These are phyloP conservation scores for Phytopythium montanum DNA, from an alignment of 352 stramenopile genomes.

Conservation along the genomic window DNA sequence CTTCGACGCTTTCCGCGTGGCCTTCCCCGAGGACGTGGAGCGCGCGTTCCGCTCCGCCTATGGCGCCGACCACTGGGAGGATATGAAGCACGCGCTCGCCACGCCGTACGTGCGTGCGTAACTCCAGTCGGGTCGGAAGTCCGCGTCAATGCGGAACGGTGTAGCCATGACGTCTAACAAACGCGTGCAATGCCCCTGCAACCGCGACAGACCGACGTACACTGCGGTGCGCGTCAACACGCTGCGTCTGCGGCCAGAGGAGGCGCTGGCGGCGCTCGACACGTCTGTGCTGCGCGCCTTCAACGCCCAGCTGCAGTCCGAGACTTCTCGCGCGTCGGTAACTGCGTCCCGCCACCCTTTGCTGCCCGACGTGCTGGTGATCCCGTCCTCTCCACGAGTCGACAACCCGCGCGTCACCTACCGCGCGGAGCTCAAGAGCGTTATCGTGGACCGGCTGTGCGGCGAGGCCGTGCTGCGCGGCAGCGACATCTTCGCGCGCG, in stretches of 20 bases:
- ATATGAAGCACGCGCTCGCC: conserved; percentile 74
- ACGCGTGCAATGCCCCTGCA: too few relatives aligned
- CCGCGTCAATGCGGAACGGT: too few relatives aligned
- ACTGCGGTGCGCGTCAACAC: conserved; percentile 84
- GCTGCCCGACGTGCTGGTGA: conserved; percentile 62
- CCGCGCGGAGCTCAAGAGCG: conserved; percentile 33
- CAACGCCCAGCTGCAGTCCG: conserved; percentile 42
- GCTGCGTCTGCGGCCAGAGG: conserved; percentile 45
- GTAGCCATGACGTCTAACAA: not conserved
- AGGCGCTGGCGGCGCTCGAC: conserved; percentile 45
- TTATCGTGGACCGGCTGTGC: conserved; percentile 91
- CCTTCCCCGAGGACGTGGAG: conserved; percentile 69
- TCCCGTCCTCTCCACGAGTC: conserved; percentile 45
- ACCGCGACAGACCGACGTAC: conserved; percentile 39
- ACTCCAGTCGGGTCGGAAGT: too few relatives aligned
- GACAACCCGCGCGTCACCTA: conserved; percentile 25
- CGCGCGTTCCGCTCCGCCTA: conserved; percentile 55
- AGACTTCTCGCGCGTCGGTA: conserved; percentile 12
- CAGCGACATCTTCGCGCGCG: conserved; percentile 91
- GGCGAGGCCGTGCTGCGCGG: conserved; percentile 92
- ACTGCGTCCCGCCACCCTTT: conserved; percentile 18
- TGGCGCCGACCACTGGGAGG: conserved; percentile 52
- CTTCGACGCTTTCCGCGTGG: conserved; percentile 63
- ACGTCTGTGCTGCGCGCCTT: conserved; percentile 41
- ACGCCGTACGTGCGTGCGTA: conserved; percentile 35